Evolutionary conservation across 352 stramenopile species (phyloP).

Genomic region (Elongisporangium undulatum): DNA sequence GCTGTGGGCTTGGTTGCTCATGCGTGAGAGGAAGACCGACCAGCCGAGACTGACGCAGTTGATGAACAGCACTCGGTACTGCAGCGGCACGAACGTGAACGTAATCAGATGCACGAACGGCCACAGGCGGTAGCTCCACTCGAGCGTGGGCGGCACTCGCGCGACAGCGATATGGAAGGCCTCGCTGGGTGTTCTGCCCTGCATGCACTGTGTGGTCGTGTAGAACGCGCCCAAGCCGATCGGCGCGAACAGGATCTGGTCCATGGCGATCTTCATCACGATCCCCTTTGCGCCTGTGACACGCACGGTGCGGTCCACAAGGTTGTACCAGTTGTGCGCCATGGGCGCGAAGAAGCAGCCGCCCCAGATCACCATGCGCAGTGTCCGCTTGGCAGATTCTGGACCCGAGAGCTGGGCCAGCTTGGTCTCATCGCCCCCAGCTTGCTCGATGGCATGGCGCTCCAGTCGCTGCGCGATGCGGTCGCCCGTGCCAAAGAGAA

Average conservation of each 20-base stretch:
- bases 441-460: conserved; percentile 4
- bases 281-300: conserved; percentile 19
- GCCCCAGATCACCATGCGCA: conserved; percentile 85
- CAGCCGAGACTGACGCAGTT: conserved; percentile 49
- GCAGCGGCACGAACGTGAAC: conserved; percentile 44
- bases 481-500: conserved; percentile 68
- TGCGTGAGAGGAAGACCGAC: conserved; percentile 42
- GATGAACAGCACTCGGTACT: conserved; percentile 47
- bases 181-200: conserved; percentile 24
- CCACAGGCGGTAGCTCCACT: conserved; percentile 47
- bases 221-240: conserved; percentile 34
- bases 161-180: conserved; percentile 28
- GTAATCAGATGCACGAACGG: conserved; percentile 37
- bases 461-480: conserved; percentile 53
- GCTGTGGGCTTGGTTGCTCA: conserved; percentile 38
- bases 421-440: conserved; percentile 8
- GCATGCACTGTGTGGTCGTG: conserved; percentile 33
- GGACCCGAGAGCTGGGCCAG: neutral
- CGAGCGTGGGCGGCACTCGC: conserved; percentile 31
- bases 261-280: conserved; percentile 32
- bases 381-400: conserved; percentile 23
- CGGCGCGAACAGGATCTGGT: conserved; percentile 44
- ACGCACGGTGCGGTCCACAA: conserved; percentile 60
- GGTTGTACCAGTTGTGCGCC: conserved; percentile 89
- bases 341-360: conserved; percentile 82